A percentile compares a stretch with the other conserved stretches of the same genome.
phyloP scores from a whole-genome alignment of 2,329 filamentous ascomycete species.

The Truncatella angustata region DNA sequence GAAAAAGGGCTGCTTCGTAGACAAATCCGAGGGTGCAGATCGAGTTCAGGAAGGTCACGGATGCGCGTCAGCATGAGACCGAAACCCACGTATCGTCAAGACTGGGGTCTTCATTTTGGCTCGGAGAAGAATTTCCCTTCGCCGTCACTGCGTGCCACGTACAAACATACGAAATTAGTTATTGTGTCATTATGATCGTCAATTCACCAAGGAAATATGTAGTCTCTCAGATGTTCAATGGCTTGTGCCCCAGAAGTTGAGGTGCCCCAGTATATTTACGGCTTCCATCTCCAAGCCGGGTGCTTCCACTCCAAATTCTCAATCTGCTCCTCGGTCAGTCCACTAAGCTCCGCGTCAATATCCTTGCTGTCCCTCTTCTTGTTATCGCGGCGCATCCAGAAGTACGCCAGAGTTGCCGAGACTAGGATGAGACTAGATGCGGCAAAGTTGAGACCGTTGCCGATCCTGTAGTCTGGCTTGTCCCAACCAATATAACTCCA shows the following conservation, averaged over 20 bases:
- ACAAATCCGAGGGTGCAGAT: constrained; percentile 20
- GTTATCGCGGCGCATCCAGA: constrained; percentile 64
- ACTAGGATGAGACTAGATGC: constrained; percentile 53
- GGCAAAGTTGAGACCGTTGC: constrained; percentile 68
- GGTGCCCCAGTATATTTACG: too few relatives aligned
- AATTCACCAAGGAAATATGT: too few relatives aligned
- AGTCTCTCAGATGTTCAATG: too few relatives aligned
- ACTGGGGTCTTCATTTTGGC: too few relatives aligned
- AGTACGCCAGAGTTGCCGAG: constrained; percentile 41
- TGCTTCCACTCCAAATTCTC: constrained; percentile 61
- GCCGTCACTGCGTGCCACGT: too few relatives aligned
- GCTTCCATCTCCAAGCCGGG: constrained; percentile 59
- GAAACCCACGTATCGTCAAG: too few relatives aligned
- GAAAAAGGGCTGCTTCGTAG: constrained; percentile 12
- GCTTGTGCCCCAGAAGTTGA: too few relatives aligned
- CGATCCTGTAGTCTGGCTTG: constrained; percentile 65
- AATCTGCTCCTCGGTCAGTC: constrained; percentile 45
- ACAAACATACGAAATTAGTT: too few relatives aligned
- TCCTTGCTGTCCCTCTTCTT: constrained; percentile 48
- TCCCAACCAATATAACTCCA: constrained; percentile 66
- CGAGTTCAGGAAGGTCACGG: constrained; percentile 16
- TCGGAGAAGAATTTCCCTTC: too few relatives aligned
- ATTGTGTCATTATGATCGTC: too few relatives aligned
- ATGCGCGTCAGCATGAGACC: too few relatives aligned
- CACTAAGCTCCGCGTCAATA: constrained; percentile 50